These are phyloP conservation scores for Gryganskiella cystojenkinii DNA, from an alignment of 192 early-diverging fungal genomes.

Conservation along the genomic window DNA sequence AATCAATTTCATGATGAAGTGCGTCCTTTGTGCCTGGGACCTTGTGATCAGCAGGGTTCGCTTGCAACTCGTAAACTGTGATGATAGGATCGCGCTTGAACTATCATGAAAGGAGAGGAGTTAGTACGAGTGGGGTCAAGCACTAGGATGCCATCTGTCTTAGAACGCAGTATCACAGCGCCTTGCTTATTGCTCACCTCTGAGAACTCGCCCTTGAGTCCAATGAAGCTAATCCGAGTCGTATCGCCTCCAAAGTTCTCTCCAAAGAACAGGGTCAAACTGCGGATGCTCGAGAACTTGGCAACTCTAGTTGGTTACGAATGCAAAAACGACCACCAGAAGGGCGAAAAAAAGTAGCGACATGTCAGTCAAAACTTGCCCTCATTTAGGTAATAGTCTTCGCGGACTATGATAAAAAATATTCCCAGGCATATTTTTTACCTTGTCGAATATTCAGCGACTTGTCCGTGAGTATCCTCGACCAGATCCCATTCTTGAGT, in stretches of 20 bases:
- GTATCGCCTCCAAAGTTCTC: conserved; percentile 82
- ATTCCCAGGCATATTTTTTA: conserved; percentile 2
- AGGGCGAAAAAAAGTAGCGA: too few species aligned
- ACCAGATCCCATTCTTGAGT: conserved; percentile 90
- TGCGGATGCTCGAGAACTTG: conserved; percentile 83
- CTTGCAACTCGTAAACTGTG: conserved; percentile 78
- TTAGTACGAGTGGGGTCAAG: too few species aligned
- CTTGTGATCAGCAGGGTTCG: conserved; percentile 81
- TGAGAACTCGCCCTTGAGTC: conserved; percentile 93
- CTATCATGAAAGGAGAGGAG: conserved; percentile 17
- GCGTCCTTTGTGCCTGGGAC: conserved; percentile 58
- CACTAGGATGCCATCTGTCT: neutral
- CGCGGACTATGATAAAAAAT: neutral
- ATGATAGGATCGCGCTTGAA: conserved; percentile 75
- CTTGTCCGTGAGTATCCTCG: conserved; percentile 55
- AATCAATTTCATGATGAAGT: conserved; percentile 60
- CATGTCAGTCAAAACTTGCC: too few species aligned
- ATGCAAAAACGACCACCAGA: too few species aligned
- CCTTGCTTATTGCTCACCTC: conserved; percentile 64
- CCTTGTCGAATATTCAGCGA: conserved; percentile 73
- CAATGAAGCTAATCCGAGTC: conserved; percentile 83
- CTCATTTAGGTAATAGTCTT: neutral
- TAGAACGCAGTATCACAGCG: conserved; percentile 7
- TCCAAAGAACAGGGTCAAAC: conserved; percentile 85
- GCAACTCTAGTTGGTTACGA: conserved; percentile 55